Conservation (phyloP, 2,329 filamentous ascomycete genomes). For the Tolypocladium amazonense region DNA sequence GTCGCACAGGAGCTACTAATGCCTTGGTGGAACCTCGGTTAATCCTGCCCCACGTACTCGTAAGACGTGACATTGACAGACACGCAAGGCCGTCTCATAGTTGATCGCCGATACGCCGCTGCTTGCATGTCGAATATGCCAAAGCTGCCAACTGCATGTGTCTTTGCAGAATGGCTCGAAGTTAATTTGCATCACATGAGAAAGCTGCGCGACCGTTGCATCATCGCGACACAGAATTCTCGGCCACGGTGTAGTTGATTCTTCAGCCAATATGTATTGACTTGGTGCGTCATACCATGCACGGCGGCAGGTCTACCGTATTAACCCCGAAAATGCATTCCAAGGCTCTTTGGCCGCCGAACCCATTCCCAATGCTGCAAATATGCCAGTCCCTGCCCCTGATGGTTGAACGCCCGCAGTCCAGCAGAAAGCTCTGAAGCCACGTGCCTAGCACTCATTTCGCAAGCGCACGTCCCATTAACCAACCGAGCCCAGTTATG, state of each 20-base stretch:
- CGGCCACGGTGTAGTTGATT: neutral
- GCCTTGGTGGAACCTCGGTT: slow-evolving; percentile 21
- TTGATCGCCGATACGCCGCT: no score
- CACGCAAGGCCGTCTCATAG: no score
- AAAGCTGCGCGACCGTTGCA: neutral
- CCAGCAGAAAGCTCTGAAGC: slow-evolving; percentile 9
- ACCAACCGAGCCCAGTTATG: neutral
- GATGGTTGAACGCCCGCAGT: slow-evolving; percentile 20
- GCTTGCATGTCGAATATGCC: neutral
- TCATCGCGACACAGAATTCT: neutral
- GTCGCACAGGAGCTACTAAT: neutral
- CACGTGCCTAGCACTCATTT: slow-evolving; percentile 5
- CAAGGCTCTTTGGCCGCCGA: slow-evolving; percentile 15
- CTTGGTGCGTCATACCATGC: slow-evolving; percentile 5
- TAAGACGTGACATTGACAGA: neutral
- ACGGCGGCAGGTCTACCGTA: slow-evolving; percentile 5
- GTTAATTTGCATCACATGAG: neutral
- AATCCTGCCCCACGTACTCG: slow-evolving; percentile 9
- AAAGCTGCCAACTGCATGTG: neutral
- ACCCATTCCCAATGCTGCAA: slow-evolving; percentile 17
- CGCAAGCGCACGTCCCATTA: slow-evolving; percentile 1
- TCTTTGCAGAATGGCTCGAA: neutral
- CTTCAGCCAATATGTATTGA: neutral
- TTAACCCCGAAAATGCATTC: slow-evolving; percentile 18
- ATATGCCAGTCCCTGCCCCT: slow-evolving; percentile 18